Conservation (phyloP, 305 asterid species). For the Plantago lanceolata region DNA sequence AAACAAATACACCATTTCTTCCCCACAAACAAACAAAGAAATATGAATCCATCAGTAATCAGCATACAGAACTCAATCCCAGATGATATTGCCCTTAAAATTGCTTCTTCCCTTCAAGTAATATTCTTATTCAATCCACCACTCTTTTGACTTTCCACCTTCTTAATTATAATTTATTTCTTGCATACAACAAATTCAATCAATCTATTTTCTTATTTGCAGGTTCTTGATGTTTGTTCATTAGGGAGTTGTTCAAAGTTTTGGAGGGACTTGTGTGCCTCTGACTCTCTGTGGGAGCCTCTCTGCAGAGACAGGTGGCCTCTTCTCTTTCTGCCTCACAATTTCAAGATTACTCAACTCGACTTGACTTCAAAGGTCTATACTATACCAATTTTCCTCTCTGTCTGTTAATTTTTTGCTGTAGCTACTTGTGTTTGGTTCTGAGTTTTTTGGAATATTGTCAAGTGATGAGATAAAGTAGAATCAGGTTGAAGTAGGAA, state of each 20-base stretch:
- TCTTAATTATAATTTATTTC: too few relatives aligned
- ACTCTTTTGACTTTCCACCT: background rate
- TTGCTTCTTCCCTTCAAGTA: slow-evolving; percentile 71
- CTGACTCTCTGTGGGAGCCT: slow-evolving; percentile 70
- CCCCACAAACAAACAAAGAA: background rate
- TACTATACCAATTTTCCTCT: background rate
- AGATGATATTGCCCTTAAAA: slow-evolving; percentile 59
- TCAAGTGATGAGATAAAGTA: background rate
- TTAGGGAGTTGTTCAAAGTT: slow-evolving; percentile 86
- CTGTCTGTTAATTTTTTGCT: background rate
- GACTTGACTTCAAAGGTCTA: slow-evolving; percentile 33
- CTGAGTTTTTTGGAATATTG: background rate
- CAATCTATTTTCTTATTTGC: slow-evolving; percentile 18
- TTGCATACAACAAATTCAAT: too few relatives aligned
- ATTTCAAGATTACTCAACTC: slow-evolving; percentile 21
- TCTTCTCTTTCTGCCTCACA: slow-evolving; percentile 27
- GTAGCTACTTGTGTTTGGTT: slow-evolving; percentile 7
- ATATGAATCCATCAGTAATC: slow-evolving; percentile 29
- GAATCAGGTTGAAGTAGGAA: background rate
- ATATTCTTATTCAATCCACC: background rate
- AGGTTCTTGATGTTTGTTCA: slow-evolving; percentile 75
- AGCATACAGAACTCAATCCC: slow-evolving; percentile 55
- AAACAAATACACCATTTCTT: too few relatives aligned
- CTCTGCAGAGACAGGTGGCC: slow-evolving; percentile 74
- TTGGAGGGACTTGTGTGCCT: slow-evolving; percentile 72